Conservation (phyloP, 495 filamentous ascomycete genomes). For the Endocarpon pusillum region DNA sequence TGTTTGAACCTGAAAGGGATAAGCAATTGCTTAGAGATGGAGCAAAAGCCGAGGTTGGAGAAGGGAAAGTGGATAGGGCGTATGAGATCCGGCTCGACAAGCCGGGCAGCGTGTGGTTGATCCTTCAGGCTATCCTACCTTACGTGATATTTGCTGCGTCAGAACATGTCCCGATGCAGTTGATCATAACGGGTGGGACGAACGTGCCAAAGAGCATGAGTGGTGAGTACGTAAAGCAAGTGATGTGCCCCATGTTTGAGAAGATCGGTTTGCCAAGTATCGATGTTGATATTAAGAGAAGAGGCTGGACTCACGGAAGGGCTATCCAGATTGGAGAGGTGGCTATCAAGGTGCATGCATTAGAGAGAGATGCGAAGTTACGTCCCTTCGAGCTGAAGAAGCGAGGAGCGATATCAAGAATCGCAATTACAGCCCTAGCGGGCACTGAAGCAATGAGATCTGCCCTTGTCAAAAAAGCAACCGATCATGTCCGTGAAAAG, state of each 20-base stretch:
- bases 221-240: constrained; percentile 61
- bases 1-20: neutral
- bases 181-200: constrained; percentile 61
- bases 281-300: constrained; percentile 32
- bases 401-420: neutral
- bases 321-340: constrained; percentile 1
- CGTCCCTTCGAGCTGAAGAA: neutral
- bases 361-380: too few species aligned
- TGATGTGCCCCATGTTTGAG: constrained; percentile 53
- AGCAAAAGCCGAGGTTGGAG: neutral
- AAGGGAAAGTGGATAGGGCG: neutral
- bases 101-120: constrained; percentile 38
- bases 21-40: too few species aligned
- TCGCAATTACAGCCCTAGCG: neutral
- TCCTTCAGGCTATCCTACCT: constrained; percentile 70
- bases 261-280: constrained; percentile 42
- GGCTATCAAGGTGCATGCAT: neutral
- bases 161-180: too few species aligned
- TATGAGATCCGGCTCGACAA: neutral
- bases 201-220: constrained; percentile 57
- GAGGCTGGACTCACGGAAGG: constrained; percentile 51
- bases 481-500: constrained; percentile 2
- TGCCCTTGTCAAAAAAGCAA: constrained; percentile 9
- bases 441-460: neutral
- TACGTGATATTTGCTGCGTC: constrained; percentile 57